These are phyloP conservation scores for Melanogaster broomeanus DNA, from an alignment of 768 basidiomycete species.

Conservation along the genomic window DNA sequence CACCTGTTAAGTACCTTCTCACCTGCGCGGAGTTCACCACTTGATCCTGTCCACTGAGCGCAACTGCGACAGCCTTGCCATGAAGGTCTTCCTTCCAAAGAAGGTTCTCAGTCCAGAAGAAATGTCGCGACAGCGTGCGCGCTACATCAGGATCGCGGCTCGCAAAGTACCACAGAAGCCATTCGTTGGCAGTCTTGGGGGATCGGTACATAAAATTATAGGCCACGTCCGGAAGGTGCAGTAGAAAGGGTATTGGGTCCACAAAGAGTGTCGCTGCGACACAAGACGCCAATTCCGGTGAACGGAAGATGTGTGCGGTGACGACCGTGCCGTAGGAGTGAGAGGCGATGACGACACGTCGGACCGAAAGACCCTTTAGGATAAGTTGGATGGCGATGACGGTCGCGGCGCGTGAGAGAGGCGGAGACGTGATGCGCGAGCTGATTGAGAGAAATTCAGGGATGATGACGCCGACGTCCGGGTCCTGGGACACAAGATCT, in stretches of 20 bases:
- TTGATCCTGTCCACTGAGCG: slow-evolving; percentile 42
- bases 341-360: slow-evolving; percentile 44
- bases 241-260: slow-evolving; percentile 66
- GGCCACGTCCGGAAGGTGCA: slow-evolving; percentile 63
- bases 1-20: slow-evolving; percentile 41
- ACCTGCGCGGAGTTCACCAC: slow-evolving; percentile 43
- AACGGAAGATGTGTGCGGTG: slow-evolving; percentile 53
- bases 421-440: slow-evolving; percentile 58
- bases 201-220: slow-evolving; percentile 66
- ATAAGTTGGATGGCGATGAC: slow-evolving; percentile 45
- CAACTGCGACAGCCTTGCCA: slow-evolving; percentile 33
- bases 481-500: slow-evolving; percentile 44
- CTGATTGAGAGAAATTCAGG: slow-evolving; percentile 62
- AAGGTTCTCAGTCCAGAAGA: slow-evolving; percentile 67
- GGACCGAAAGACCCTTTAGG: slow-evolving; percentile 43
- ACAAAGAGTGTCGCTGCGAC: slow-evolving; percentile 52
- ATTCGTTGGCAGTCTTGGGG: slow-evolving; percentile 55
- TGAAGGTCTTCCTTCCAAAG: slow-evolving; percentile 60
- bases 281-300: slow-evolving; percentile 28
- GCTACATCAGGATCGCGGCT: slow-evolving; percentile 65
- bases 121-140: slow-evolving; percentile 55
- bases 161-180: slow-evolving; percentile 71
- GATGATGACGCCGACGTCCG: slow-evolving; percentile 57
- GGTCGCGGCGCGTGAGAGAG: slow-evolving; percentile 43
- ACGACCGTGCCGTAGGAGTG: slow-evolving; percentile 69